These are phyloP conservation scores for Neonectria ditissima DNA, from an alignment of 2,329 filamentous ascomycete genomes.

Conservation along the genomic window DNA sequence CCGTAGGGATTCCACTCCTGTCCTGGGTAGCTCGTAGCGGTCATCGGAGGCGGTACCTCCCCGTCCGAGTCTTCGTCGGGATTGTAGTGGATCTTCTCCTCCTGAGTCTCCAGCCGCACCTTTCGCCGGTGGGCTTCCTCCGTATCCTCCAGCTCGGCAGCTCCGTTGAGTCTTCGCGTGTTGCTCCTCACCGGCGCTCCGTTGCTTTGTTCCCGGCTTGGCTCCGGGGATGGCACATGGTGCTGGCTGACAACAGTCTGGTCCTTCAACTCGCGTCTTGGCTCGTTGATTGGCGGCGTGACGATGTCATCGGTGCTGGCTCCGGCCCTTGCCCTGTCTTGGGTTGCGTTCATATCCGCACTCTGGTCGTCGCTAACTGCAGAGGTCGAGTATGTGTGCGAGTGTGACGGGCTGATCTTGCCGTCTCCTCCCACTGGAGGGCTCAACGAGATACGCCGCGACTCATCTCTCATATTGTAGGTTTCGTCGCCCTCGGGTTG, in stretches of 20 bases:
- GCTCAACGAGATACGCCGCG: slow-evolving; percentile 33
- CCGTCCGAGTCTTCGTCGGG: slow-evolving; percentile 50
- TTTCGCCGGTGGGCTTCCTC: slow-evolving; percentile 60
- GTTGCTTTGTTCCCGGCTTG: slow-evolving; percentile 15
- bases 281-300: neutral
- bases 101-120: slow-evolving; percentile 57
- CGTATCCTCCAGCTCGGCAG: slow-evolving; percentile 55
- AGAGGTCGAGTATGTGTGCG: slow-evolving; percentile 26
- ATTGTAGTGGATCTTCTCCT: slow-evolving; percentile 65
- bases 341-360: slow-evolving; percentile 1
- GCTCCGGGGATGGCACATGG: neutral
- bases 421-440: slow-evolving; percentile 28
- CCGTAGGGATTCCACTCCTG: slow-evolving; percentile 76
- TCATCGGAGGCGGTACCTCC: slow-evolving; percentile 65
- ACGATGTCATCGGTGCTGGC: neutral
- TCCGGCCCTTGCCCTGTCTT: slow-evolving; percentile 4
- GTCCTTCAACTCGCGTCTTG: slow-evolving; percentile 3
- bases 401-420: slow-evolving; percentile 28
- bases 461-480: slow-evolving; percentile 17
- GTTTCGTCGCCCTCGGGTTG: slow-evolving; percentile 1
- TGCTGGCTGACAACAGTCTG: slow-evolving; percentile 8
- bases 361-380: slow-evolving; percentile 21
- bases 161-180: slow-evolving; percentile 34
- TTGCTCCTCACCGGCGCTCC: slow-evolving; percentile 9
- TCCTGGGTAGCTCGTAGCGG: slow-evolving; percentile 75